Evolutionary conservation across 2,329 filamentous ascomycete genomes (phyloP), one percentile per base, ranked within the genome.

Genomic region (Fusarium solani-melongenae): DNA sequence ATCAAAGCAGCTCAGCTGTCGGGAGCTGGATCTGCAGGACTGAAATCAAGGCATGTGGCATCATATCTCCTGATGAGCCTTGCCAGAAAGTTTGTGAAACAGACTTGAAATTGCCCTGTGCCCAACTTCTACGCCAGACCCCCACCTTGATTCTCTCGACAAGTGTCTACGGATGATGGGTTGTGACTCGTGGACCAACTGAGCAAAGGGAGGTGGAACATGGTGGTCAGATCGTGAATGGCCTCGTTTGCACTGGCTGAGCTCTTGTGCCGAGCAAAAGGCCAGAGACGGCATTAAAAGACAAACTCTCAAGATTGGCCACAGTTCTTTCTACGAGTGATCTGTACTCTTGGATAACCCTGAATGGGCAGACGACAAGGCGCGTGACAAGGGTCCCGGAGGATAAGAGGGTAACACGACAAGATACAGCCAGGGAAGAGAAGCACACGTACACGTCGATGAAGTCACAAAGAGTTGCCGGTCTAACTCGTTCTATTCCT

Each of bases 321-420:
- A 49, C 34, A 22, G 10, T 14, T 31, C 31, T 24, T 60, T 33
- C 41, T 36, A 14, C 14, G 27, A 24, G 33, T 53, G 57, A 41
- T 49, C 62, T 36, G 66, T 58, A 27, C 31, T 22, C 17, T 64
- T 63, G 51, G 34, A 20, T 57, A 70, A 39, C 7, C 29, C 41
- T 44, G 64, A 51, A 56, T 46, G 34, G 41, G 39, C 20, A 64
- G 66, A 33, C 36, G 67, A 57, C 29, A 46, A 39, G 58, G 63
- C 64, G 67, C 67, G 67, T 68, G 68, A 66, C 61, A 60, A 31
- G 41, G 56, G 34, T 31, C 46, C 57, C 59, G 67, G 62, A 63
- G 59, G 34, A 64, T 44, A 41, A 53, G 66, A 49, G 72, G 69
- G 76, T 77, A 67, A 68, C 74, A 77, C 74, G 65, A 59, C 53